phyloP scores from a whole-genome alignment of 495 filamentous ascomycete species.

The Hyaloscypha hepaticicola region DNA sequence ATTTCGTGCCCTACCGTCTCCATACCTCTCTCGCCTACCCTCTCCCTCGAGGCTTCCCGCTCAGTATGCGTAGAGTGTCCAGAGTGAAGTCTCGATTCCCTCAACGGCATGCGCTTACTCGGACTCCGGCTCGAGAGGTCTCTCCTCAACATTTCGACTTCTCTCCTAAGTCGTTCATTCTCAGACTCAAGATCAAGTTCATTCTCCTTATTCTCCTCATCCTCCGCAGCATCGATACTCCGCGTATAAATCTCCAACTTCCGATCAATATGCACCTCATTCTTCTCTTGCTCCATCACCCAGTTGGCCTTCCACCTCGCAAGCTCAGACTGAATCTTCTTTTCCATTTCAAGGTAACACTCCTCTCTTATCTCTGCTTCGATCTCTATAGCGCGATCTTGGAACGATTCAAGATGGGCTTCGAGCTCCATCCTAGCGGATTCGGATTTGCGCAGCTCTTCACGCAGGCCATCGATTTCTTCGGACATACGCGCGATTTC shows the following conservation, averaged over 20 bases:
- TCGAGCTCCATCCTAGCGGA: conserved; percentile 58
- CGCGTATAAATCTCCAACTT: conserved; percentile 86
- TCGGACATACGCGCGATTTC: conserved; percentile 73
- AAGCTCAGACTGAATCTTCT: conserved; percentile 67
- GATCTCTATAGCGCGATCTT: conserved; percentile 67
- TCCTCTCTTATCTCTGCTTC: conserved; percentile 91
- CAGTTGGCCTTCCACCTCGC: conserved; percentile 71
- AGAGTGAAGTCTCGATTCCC: conserved; percentile 8
- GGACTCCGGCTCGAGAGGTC: conserved; percentile 39
- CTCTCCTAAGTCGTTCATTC: conserved; percentile 56
- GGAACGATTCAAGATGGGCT: conserved; percentile 54
- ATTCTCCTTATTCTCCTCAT: conserved; percentile 47
- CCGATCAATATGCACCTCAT: conserved; percentile 82
- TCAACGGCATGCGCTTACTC: conserved; percentile 19
- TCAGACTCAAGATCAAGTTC: conserved; percentile 57
- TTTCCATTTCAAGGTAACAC: conserved; percentile 82
- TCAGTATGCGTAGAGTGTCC: not conserved
- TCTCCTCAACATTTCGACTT: conserved; percentile 48
- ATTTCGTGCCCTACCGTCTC: conserved; percentile 14
- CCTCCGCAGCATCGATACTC: conserved; percentile 49
- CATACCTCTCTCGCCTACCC: conserved; percentile 5
- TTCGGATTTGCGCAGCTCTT: conserved; percentile 57
- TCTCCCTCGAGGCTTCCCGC: not conserved
- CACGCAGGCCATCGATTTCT: conserved; percentile 69
- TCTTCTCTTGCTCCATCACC: conserved; percentile 67